Conservation (phyloP, 768 basidiomycete genomes). For the Pholiota microspora region DNA sequence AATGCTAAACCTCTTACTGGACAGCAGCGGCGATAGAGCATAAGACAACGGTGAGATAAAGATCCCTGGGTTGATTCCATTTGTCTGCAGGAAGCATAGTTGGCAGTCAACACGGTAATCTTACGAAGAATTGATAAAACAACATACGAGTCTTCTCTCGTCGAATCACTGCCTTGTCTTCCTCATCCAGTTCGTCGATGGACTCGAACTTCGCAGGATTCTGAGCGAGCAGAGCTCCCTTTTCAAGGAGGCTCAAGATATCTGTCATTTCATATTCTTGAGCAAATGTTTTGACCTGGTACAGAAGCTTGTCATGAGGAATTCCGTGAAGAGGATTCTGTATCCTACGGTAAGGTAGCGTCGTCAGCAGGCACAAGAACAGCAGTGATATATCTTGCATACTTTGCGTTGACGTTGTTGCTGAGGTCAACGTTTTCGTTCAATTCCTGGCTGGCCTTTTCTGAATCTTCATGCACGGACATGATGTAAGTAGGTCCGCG, state of each 20-base stretch:
- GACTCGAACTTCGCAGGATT: constrained; percentile 45
- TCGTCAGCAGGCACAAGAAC: not conserved
- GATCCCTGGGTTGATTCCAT: constrained; percentile 39
- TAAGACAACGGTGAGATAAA: constrained; percentile 38
- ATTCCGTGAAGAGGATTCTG: constrained; percentile 47
- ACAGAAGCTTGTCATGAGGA: constrained; percentile 54
- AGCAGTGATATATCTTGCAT: not conserved
- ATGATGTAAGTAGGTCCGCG: too few species aligned
- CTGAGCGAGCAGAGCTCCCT: constrained; percentile 74
- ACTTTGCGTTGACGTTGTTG: constrained; percentile 26
- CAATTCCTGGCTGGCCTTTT: constrained; percentile 12
- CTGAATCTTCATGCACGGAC: constrained; percentile 9
- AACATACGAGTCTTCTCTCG: constrained; percentile 36
- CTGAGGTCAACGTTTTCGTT: constrained; percentile 13
- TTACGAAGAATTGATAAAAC: not conserved
- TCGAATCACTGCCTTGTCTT: constrained; percentile 30
- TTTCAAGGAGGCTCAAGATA: constrained; percentile 43
- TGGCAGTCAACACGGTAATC: not conserved
- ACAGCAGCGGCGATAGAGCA: constrained; percentile 72
- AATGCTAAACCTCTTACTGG: constrained; percentile 39
- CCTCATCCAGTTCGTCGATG: constrained; percentile 29
- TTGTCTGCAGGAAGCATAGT: constrained; percentile 23
- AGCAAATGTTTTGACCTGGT: constrained; percentile 61
- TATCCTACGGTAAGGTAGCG: constrained; percentile 22
- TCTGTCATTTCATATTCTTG: constrained; percentile 40